Evolutionary conservation across 2,329 filamentous ascomycete species (phyloP), one percentile per base, ranked within the genome.

Genomic region (Pseudonectria buxi): DNA sequence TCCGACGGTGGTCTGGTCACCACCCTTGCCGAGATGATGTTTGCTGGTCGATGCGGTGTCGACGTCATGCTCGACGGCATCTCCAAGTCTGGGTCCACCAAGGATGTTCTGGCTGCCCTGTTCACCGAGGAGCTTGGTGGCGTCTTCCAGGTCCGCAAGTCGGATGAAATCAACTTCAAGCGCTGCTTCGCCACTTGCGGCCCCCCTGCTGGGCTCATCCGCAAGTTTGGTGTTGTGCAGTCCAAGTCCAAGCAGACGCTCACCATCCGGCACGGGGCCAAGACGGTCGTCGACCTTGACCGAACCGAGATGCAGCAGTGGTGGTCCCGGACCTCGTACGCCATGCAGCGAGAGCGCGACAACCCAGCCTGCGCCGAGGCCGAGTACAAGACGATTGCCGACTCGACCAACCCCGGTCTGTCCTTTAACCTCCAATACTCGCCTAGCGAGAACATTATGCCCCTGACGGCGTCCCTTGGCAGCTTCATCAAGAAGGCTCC

Each of bases 61-160:
- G 85, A 94, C 49, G 71, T 96, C 40, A 83, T 86, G 71, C 69
- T 95, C 38, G 89, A 95, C 56, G 76, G 74, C 36, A 69, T 88
- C 26, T 65, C 74, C 18, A 78, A 76, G 40, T 78, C 76, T 15
- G 71, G 80, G 28, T 72, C 73, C 9, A 67, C 76, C 30, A 71
- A 79, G 2, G 68, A 79, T 52, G 63, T 94, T 13, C 67, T 95
- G 7, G 78, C 87, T 37, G 76, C 83, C 0, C 74, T 98, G 14
- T 96, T 98, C 76, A 95, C 89, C 59, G 92, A 96, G 62, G 92
- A 96, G 59, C 77, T 96, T 14, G 92, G 92, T 45, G 90, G 89
- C 12, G 83, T 96, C 24, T 96, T 96, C 79, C 92, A 98, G 62
- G 80, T 96, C 35, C 82, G 85, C 49, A 88, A 86, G 61, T 73